A percentile compares a stretch with the other conserved stretches of the same genome.
These are phyloP conservation scores for Eremothecium sinecaudum DNA, from an alignment of 1,139 yeast species.

Conservation along the genomic window DNA sequence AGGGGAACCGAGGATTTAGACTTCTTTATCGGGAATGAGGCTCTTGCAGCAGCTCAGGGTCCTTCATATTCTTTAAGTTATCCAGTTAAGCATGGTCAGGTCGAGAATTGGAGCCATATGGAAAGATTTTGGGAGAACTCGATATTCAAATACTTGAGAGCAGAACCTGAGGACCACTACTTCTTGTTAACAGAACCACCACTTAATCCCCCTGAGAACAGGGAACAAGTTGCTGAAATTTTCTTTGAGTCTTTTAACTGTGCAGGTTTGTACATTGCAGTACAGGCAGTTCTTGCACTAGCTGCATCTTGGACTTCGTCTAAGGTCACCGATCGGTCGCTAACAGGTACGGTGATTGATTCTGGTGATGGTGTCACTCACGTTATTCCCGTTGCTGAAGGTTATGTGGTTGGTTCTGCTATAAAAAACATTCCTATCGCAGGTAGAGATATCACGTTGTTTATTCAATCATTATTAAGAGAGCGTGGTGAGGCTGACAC, in stretches of 20 bases:
- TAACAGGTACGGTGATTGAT: constrained; percentile 97
- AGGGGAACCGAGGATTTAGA: constrained; percentile 93
- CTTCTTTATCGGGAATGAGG: constrained; percentile 93
- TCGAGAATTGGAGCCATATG: constrained; percentile 99
- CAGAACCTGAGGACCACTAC: constrained; percentile 98
- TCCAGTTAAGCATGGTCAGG: constrained; percentile 95
- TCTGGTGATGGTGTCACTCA: constrained; percentile 98
- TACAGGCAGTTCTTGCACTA: constrained; percentile 94
- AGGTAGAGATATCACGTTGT: constrained; percentile 92
- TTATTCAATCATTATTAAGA: constrained; percentile 85
- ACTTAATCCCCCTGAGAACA: constrained; percentile 94
- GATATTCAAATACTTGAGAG: constrained; percentile 86
- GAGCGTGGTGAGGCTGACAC: constrained; percentile 96
- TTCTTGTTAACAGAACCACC: constrained; percentile 96
- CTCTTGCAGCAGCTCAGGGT: constrained; percentile 78
- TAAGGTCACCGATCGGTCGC: constrained; percentile 86
- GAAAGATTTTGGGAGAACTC: constrained; percentile 98
- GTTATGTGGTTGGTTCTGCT: constrained; percentile 95
- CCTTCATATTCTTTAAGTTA: constrained; percentile 82
- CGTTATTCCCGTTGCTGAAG: constrained; percentile 98
- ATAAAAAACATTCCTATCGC: constrained; percentile 97
- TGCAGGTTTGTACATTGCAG: constrained; percentile 96
- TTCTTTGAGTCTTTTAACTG: constrained; percentile 98
- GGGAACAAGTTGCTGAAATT: constrained; percentile 96
- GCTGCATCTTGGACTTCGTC: constrained; percentile 99